Evolutionary conservation across 2,329 filamentous ascomycete species (phyloP).

Genomic region (Lasiodiplodia sp.): DNA sequence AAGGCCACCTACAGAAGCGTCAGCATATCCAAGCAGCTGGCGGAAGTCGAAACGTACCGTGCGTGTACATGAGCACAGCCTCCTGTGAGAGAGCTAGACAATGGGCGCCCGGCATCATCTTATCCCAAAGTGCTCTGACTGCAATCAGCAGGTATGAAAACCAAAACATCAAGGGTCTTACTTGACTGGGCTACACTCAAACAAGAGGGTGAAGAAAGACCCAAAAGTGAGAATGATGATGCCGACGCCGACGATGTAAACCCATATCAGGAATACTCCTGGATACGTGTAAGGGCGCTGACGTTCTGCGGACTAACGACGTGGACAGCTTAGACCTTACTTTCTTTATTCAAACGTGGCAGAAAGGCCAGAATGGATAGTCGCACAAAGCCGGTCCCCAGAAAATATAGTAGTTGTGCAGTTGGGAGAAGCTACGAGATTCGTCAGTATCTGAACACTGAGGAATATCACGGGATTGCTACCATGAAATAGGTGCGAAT

Average conservation of each 20-base stretch:
- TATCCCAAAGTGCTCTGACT: slow-evolving; percentile 27
- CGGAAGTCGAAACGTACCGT: slow-evolving; percentile 36
- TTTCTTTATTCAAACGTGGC: slow-evolving; percentile 45
- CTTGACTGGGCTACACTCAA: slow-evolving; percentile 29
- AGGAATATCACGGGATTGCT: background rate
- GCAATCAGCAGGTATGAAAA: background rate
- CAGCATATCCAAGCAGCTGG: background rate
- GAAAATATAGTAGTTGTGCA: slow-evolving; percentile 37
- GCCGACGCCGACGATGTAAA: slow-evolving; percentile 4
- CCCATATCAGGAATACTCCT: slow-evolving; percentile 17
- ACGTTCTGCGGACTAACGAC: background rate
- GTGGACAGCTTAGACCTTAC: slow-evolving; percentile 35
- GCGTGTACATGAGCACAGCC: slow-evolving; percentile 44
- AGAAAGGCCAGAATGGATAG: slow-evolving; percentile 48
- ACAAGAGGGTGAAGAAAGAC: slow-evolving; percentile 25
- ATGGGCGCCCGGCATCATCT: slow-evolving; percentile 34
- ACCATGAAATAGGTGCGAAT: slow-evolving; percentile 35
- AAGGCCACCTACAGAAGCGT: background rate
- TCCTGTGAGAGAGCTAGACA: slow-evolving; percentile 39
- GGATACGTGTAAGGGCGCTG: background rate
- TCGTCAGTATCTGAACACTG: slow-evolving; percentile 19
- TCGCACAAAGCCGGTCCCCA: slow-evolving; percentile 43
- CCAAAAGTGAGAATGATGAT: slow-evolving; percentile 23
- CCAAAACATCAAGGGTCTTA: background rate
- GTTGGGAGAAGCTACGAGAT: slow-evolving; percentile 33